phyloP scores from a whole-genome alignment of 2,329 filamentous ascomycete species.

The Diaporthe sp. region DNA sequence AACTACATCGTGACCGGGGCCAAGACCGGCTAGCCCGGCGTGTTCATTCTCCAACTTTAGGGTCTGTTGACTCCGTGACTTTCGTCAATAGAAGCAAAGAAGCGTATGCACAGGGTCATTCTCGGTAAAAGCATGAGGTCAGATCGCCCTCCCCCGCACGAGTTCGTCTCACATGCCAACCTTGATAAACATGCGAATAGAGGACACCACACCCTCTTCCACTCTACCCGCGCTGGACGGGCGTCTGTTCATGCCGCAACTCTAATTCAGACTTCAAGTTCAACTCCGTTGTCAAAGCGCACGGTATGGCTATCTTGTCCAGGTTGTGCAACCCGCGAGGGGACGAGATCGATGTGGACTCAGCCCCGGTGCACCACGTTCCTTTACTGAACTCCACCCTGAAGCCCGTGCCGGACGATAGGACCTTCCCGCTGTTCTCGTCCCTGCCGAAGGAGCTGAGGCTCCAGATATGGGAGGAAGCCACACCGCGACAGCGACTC shows the following conservation, averaged over 20 bases:
- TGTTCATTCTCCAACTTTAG: slow-evolving; percentile 16
- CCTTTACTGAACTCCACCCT: background rate
- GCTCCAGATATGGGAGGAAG: slow-evolving; percentile 39
- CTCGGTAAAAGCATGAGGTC: slow-evolving; percentile 9
- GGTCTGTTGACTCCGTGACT: background rate
- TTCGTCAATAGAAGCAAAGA: background rate
- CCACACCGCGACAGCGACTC: slow-evolving; percentile 36
- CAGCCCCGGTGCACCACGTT: too few relatives aligned
- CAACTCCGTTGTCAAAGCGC: too few relatives aligned
- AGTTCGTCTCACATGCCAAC: slow-evolving; percentile 23
- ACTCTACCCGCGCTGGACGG: too few relatives aligned
- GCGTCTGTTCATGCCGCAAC: too few relatives aligned
- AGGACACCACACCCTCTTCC: background rate
- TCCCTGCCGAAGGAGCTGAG: slow-evolving; percentile 38
- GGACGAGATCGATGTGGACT: background rate
- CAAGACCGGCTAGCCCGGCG: slow-evolving; percentile 1
- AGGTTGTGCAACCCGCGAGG: background rate
- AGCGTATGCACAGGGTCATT: background rate
- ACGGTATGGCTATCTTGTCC: background rate
- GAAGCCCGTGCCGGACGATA: background rate
- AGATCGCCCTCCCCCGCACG: slow-evolving; percentile 33
- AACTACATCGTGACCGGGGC: background rate
- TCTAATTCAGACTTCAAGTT: background rate
- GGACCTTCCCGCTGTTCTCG: slow-evolving; percentile 28
- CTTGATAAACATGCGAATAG: background rate